Conservation (phyloP, 345 rosid species). For the Eucalyptus globulus region DNA sequence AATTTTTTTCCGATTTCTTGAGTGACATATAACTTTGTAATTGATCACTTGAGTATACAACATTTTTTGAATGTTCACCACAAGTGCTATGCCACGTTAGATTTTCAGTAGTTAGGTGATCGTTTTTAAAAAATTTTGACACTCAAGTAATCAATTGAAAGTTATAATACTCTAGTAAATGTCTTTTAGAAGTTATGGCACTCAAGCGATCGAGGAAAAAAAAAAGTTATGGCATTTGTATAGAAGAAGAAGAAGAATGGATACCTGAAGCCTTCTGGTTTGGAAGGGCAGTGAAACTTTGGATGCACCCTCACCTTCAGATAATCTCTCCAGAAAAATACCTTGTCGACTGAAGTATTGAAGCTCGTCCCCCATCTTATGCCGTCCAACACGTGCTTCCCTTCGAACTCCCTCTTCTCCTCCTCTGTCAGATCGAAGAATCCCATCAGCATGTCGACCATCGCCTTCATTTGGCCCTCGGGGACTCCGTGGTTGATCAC, state of each 20-base stretch:
- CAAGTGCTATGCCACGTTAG: not conserved
- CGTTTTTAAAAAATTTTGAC: not conserved
- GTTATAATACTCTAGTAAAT: too few species aligned
- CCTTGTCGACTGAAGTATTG: slow-evolving; percentile 26
- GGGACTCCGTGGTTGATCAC: slow-evolving; percentile 42
- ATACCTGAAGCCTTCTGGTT: slow-evolving; percentile 32
- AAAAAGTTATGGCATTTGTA: not conserved
- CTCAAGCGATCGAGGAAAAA: too few species aligned
- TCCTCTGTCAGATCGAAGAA: slow-evolving; percentile 39
- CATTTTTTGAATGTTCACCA: too few species aligned
- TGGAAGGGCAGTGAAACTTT: slow-evolving; percentile 24
- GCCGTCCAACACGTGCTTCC: slow-evolving; percentile 38
- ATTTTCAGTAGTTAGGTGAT: not conserved
- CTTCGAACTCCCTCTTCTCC: slow-evolving; percentile 26
- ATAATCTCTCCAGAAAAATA: slow-evolving; percentile 40
- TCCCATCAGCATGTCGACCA: slow-evolving; percentile 5
- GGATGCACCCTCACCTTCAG: slow-evolving; percentile 34
- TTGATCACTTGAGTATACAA: not conserved
- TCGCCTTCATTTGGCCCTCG: slow-evolving; percentile 15
- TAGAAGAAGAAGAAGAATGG: not conserved
- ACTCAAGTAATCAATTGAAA: too few species aligned
- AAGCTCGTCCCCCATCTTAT: slow-evolving; percentile 50
- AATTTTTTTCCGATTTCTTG: not conserved
- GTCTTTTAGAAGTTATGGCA: too few species aligned
- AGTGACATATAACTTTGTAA: not conserved